Evolutionary conservation across 1,284 basidiomycete species (phyloP).

Genomic region (Tetrapyrgos nigripes): DNA sequence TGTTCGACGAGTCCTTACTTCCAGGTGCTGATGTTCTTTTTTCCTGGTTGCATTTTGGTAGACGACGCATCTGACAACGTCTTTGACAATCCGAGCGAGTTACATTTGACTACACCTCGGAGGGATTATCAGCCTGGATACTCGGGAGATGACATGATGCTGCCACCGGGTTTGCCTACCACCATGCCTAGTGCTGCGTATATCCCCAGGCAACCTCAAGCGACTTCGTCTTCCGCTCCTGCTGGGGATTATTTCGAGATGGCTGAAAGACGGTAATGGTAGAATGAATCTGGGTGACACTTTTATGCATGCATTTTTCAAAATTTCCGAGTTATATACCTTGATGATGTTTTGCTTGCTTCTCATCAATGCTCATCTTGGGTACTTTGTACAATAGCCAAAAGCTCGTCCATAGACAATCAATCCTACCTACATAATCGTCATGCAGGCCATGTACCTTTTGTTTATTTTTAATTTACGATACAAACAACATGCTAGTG

Average conservation of each 20-base stretch:
- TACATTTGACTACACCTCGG: slow-evolving; percentile 42
- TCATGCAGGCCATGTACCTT: not conserved
- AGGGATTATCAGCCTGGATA: slow-evolving; percentile 28
- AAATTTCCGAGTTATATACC: no score
- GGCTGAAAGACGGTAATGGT: slow-evolving; percentile 15
- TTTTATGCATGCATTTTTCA: not conserved
- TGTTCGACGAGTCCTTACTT: not conserved
- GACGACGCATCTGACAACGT: slow-evolving; percentile 53
- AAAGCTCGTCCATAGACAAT: no score
- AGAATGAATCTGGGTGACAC: no score
- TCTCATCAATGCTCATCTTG: no score
- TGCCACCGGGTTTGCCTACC: not conserved
- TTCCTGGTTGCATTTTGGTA: slow-evolving; percentile 25
- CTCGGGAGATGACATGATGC: not conserved
- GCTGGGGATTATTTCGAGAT: slow-evolving; percentile 41
- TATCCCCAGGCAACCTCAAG: slow-evolving; percentile 18
- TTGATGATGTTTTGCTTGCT: no score
- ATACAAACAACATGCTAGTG: slow-evolving; percentile 2
- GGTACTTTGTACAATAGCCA: no score
- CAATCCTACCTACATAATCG: not conserved
- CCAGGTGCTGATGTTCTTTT: not conserved
- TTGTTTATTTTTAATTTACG: no score
- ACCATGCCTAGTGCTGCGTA: slow-evolving; percentile 18
- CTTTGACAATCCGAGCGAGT: slow-evolving; percentile 21
- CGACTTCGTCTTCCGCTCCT: slow-evolving; percentile 2